Percentiles rank a stretch among this genome's conserved stretches.
Conservation (phyloP, 2,329 filamentous ascomycete species). For the Spiromastix sp. region DNA sequence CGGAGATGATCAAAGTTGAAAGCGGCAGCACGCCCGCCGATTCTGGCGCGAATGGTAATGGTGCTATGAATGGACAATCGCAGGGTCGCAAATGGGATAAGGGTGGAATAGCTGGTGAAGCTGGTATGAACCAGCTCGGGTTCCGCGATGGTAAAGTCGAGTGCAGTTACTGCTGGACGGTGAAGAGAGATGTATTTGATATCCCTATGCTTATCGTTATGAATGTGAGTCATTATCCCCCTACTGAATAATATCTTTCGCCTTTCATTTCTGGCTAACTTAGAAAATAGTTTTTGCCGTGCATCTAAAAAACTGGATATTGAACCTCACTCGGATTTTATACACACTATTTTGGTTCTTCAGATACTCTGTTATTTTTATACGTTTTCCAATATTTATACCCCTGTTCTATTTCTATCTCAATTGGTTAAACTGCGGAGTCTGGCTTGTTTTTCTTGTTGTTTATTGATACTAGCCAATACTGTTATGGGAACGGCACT, state of each 20-base stretch:
- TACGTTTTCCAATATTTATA: too few species aligned
- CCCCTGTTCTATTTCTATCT: too few species aligned
- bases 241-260: not conserved
- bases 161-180: slow-evolving; percentile 93
- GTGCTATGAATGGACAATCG: slow-evolving; percentile 35
- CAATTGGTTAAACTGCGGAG: too few species aligned
- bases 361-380: too few species aligned
- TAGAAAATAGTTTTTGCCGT: slow-evolving; percentile 22
- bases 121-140: slow-evolving; percentile 69
- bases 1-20: slow-evolving; percentile 30
- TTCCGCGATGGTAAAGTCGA: slow-evolving; percentile 83
- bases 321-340: too few species aligned
- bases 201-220: slow-evolving; percentile 98
- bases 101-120: slow-evolving; percentile 37
- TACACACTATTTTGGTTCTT: too few species aligned
- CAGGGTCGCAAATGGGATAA: slow-evolving; percentile 27
- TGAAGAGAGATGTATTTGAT: slow-evolving; percentile 94
- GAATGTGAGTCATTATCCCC: slow-evolving; percentile 61
- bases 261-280: too few species aligned
- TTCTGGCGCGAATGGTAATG: slow-evolving; percentile 8
- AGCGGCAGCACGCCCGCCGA: slow-evolving; percentile 22
- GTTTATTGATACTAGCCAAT: too few species aligned
- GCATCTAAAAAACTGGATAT: slow-evolving; percentile 10
- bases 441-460: too few species aligned
- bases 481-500: too few species aligned